Evolutionary conservation across 805 yeast species (phyloP).

Genomic region (Candida stauntonica): DNA sequence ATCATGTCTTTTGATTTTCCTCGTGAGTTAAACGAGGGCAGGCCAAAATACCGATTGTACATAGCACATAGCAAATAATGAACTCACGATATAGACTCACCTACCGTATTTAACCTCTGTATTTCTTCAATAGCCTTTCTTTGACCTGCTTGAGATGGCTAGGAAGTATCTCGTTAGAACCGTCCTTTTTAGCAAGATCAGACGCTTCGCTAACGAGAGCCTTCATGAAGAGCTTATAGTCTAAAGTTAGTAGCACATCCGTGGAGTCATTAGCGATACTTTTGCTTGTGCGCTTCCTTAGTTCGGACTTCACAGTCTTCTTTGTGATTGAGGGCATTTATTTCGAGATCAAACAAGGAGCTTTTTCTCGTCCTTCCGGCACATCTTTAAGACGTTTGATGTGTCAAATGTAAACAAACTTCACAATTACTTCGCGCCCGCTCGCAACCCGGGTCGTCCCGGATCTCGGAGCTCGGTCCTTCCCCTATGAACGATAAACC

Average conservation of each 20-base stretch:
- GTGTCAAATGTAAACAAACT: not conserved
- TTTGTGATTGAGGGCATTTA: conserved; percentile 19
- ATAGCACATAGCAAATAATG: not conserved
- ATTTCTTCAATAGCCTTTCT: conserved; percentile 29
- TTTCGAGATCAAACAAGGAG: too few relatives aligned
- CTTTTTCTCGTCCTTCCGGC: too few relatives aligned
- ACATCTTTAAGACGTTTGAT: too few relatives aligned
- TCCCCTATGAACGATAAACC: too few relatives aligned
- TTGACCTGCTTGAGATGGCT: conserved; percentile 38
- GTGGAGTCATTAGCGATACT: conserved; percentile 35
- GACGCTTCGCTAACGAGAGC: conserved; percentile 36
- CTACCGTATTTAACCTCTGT: conserved; percentile 29
- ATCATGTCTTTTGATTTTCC: conserved; percentile 28
- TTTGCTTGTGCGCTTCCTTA: conserved; percentile 23
- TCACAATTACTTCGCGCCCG: too few relatives aligned
- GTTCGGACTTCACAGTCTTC: conserved; percentile 18
- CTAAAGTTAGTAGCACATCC: conserved; percentile 36
- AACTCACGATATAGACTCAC: not conserved
- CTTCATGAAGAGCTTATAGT: conserved; percentile 43
- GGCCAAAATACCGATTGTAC: too few relatives aligned
- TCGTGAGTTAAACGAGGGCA: too few relatives aligned
- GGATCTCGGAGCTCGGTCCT: too few relatives aligned
- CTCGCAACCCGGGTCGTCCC: too few relatives aligned
- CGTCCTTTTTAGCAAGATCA: conserved; percentile 34
- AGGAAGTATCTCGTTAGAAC: conserved; percentile 39